Conservation (phyloP, 2,329 filamentous ascomycete species). For the Sclerotinia glacialis region DNA sequence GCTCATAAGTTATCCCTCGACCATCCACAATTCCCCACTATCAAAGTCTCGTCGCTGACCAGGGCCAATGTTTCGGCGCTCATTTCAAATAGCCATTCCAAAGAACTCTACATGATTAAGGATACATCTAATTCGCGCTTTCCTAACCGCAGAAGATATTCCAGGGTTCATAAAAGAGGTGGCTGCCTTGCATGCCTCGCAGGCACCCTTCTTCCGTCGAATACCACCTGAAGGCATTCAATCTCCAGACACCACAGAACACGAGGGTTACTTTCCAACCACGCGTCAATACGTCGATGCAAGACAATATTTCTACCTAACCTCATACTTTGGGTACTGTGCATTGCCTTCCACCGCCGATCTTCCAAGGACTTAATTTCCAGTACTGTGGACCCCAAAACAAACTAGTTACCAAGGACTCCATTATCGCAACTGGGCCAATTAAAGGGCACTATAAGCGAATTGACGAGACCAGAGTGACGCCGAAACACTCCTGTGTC, state of each 20-base stretch:
- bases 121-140: not conserved
- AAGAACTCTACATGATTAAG: not conserved
- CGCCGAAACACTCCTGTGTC: not conserved
- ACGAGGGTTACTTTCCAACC: not conserved
- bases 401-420: not conserved
- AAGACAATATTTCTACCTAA: constrained; percentile 7
- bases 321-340: not conserved
- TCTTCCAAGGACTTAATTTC: constrained; percentile 11
- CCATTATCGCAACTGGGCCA: constrained; percentile 1
- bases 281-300: not conserved
- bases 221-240: constrained; percentile 1
- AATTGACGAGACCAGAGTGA: constrained; percentile 5
- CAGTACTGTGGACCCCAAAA: constrained; percentile 7
- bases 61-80: too few species aligned
- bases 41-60: not conserved
- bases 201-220: constrained; percentile 14
- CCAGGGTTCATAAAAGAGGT: not conserved
- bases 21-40: not conserved
- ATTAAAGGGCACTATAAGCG: constrained; percentile 9
- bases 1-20: not conserved
- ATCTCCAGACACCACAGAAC: not conserved
- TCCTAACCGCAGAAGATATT: not conserved
- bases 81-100: not conserved
- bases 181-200: constrained; percentile 16
- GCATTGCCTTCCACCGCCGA: constrained; percentile 1